Evolutionary conservation across 192 early-diverging fungal species (phyloP), one percentile per base, ranked within the genome.

Genomic region (Podila verticillata): DNA sequence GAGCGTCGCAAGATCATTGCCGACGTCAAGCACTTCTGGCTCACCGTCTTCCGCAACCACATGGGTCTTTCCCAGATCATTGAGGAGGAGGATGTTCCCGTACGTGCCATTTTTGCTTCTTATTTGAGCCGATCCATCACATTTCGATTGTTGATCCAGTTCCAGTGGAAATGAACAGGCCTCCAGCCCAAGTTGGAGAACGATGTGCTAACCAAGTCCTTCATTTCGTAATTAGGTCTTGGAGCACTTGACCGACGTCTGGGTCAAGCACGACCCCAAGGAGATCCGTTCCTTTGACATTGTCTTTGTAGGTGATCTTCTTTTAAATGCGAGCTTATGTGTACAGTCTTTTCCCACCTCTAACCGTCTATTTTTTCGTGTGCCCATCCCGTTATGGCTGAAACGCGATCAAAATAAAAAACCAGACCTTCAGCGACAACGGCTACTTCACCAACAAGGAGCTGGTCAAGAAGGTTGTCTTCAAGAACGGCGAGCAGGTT

Each of bases 1-100:
- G 85, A 88, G 88, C 87, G 88, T 61, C 83, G 84, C 63, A 81
- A 57, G 4, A 66, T 88, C 58, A 83, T 88, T 61, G 82, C 80
- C 65, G 70, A 84, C n/a, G 87, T 88, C 65, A 83, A 84, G 58
- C 84, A 85, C 48, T 89, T 89, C 68, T 89, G 88, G 88, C 68
- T 80, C 51, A 87, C 85, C 67, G 83, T 86, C 56, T 85, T 86
- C 80, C 84, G 83, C 84, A 61, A 35, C 22, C 36, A 58, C 58
- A 34, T 26, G 10, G 47, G 36, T 48, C 12, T 67, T 49, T 13
- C 58, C 20, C 30, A 71, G 57, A 29, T 79, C 62, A 15, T 79
- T 34, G 64, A 61, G 19, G 63, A 65, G n/a, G 6, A 28, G 4
- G 77, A 80, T 44, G 20, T 68, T 15, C 77, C 77, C 44, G 77